phyloP scores from a whole-genome alignment of 306 rosid species.

The Prinsepia uniflora region DNA sequence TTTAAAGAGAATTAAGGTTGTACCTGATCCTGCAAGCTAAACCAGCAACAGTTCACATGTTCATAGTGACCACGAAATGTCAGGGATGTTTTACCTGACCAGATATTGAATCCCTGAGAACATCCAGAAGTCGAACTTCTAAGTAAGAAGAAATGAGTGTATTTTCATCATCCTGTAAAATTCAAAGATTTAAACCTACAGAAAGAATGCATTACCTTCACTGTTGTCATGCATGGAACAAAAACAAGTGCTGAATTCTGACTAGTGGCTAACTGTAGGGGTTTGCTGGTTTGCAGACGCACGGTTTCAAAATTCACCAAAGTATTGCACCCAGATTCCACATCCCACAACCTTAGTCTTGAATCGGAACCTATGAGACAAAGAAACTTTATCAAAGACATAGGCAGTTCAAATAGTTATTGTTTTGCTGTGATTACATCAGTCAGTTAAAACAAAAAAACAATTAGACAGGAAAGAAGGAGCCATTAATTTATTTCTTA shows the following conservation, averaged over 20 bases:
- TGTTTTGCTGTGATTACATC: neutral
- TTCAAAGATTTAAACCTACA: constrained; percentile 7
- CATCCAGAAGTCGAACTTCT: constrained; percentile 20
- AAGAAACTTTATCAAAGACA: constrained; percentile 3
- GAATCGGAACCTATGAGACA: constrained; percentile 80
- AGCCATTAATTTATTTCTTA: neutral
- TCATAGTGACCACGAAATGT: constrained; percentile 84
- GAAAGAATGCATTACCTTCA: constrained; percentile 47
- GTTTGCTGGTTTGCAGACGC: constrained; percentile 80
- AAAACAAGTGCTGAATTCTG: constrained; percentile 63
- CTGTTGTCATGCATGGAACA: constrained; percentile 94
- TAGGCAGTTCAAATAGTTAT: neutral
- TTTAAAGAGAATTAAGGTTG: constrained; percentile 14
- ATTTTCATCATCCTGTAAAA: constrained; percentile 6
- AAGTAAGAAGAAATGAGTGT: constrained; percentile 1
- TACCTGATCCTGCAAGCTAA: constrained; percentile 79
- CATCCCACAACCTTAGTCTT: constrained; percentile 88
- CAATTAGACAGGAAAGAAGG: neutral
- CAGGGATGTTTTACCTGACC: constrained; percentile 68
- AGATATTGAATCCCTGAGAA: constrained; percentile 73
- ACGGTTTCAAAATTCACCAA: constrained; percentile 87
- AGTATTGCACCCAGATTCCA: constrained; percentile 88
- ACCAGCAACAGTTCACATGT: constrained; percentile 80
- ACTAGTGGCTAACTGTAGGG: constrained; percentile 82
- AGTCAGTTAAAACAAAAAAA: neutral